A percentile compares a stretch with the other conserved stretches of the same genome.
phyloP scores from a whole-genome alignment of 345 rosid genomes.

The Bruguiera parviflora region DNA sequence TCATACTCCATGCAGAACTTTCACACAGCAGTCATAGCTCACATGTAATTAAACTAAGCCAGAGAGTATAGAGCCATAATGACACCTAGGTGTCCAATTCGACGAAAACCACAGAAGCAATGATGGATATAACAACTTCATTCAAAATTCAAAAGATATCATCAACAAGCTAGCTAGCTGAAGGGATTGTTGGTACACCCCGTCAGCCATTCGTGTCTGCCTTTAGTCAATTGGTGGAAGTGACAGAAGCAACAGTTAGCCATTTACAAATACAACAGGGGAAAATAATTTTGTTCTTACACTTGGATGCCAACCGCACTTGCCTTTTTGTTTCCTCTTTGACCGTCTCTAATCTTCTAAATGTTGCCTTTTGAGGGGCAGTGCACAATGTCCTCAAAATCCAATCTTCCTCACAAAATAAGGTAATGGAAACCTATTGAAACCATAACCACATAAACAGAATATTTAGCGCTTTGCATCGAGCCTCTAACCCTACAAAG shows the following conservation, averaged over 20 bases:
- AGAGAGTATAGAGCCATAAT: neutral
- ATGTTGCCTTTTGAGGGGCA: no score
- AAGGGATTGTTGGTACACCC: slow-evolving; percentile 18
- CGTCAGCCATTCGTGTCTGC: slow-evolving; percentile 16
- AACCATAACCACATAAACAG: no score
- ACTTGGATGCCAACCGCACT: neutral
- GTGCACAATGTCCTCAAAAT: no score
- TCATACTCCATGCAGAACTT: neutral
- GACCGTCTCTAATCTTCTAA: no score
- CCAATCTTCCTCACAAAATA: no score
- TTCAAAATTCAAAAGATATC: slow-evolving; percentile 5
- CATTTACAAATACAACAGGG: neutral
- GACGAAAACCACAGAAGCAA: neutral
- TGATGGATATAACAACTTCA: neutral
- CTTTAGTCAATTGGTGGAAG: slow-evolving; percentile 27
- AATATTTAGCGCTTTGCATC: no score
- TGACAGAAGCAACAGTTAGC: slow-evolving; percentile 9
- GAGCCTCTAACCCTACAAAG: no score
- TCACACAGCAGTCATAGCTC: slow-evolving; percentile 1
- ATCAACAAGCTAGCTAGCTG: neutral
- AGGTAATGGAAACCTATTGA: no score
- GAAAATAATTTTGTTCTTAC: neutral
- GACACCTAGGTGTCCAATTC: neutral
- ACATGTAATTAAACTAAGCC: no score
- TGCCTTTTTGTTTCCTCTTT: neutral